These are phyloP conservation scores for Elymus sibiricus DNA, from an alignment of 176 grass and related monocot genomes.

Conservation along the genomic window DNA sequence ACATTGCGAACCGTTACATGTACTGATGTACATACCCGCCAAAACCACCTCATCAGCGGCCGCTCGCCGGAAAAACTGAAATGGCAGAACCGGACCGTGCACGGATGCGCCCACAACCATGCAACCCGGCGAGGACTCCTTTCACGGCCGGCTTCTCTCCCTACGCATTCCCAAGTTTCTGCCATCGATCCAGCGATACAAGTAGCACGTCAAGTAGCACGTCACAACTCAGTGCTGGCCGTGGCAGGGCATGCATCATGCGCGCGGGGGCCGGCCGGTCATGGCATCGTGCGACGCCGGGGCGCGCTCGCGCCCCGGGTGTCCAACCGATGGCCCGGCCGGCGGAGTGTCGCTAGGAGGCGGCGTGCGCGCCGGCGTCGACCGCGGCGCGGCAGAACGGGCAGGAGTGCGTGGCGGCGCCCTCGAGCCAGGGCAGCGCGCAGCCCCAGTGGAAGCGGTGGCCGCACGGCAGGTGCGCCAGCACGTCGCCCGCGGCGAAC, in stretches of 20 bases:
- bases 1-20: background rate
- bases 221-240: background rate
- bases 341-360: background rate
- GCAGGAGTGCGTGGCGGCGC: constrained; percentile 40
- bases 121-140: background rate
- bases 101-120: background rate
- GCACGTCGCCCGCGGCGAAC: constrained; percentile 65
- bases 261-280: background rate
- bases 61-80: background rate
- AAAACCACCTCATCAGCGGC: background rate
- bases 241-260: background rate
- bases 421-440: constrained; percentile 80
- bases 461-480: constrained; percentile 72
- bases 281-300: background rate
- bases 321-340: background rate
- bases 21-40: background rate
- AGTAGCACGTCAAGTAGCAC: background rate
- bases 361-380: background rate
- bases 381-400: constrained; percentile 75
- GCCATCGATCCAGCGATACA: background rate
- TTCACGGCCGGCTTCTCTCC: background rate
- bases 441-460: constrained; percentile 96
- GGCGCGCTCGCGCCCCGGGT: background rate
- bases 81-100: background rate
- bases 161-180: background rate